phyloP scores from a whole-genome alignment of 2,329 filamentous ascomycete genomes.

The Venturia effusa region DNA sequence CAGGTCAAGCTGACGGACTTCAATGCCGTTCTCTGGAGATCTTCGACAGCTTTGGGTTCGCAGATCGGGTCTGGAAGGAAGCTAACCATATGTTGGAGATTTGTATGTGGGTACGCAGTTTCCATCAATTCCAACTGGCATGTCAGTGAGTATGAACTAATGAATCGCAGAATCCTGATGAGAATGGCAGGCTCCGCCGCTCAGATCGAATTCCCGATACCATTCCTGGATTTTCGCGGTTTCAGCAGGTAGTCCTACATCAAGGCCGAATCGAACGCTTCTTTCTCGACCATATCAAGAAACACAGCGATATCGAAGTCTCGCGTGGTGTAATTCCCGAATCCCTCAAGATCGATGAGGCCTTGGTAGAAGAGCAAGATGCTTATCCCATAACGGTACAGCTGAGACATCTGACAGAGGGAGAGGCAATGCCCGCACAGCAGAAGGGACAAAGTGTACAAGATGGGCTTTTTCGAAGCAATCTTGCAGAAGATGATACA shows the following conservation, averaged over 20 bases:
- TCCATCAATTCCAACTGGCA: not conserved
- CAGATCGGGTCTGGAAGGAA: slow-evolving; percentile 53
- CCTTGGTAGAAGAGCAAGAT: slow-evolving; percentile 35
- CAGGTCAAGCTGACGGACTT: slow-evolving; percentile 32
- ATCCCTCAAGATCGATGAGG: slow-evolving; percentile 43
- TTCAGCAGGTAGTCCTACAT: slow-evolving; percentile 57
- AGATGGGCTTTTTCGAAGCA: slow-evolving; percentile 51
- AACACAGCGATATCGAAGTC: slow-evolving; percentile 43
- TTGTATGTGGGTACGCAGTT: slow-evolving; percentile 26
- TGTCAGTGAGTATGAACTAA: slow-evolving; percentile 8
- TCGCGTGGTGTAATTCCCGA: slow-evolving; percentile 52
- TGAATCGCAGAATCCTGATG: slow-evolving; percentile 44
- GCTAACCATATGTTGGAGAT: slow-evolving; percentile 58
- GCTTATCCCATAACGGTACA: slow-evolving; percentile 51
- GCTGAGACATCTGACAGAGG: slow-evolving; percentile 45
- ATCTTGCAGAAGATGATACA: slow-evolving; percentile 46
- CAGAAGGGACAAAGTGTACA: slow-evolving; percentile 22
- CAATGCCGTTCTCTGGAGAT: slow-evolving; percentile 33
- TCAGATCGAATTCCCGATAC: slow-evolving; percentile 53
- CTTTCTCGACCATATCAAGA: slow-evolving; percentile 50
- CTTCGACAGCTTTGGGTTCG: slow-evolving; percentile 55
- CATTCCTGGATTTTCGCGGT: slow-evolving; percentile 48
- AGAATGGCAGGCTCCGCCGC: slow-evolving; percentile 45
- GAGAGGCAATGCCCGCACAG: slow-evolving; percentile 45
- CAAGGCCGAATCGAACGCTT: slow-evolving; percentile 61